Evolutionary conservation across 2,329 filamentous ascomycete species (phyloP), one percentile per base, ranked within the genome.

Genomic region (Periconia sp.): DNA sequence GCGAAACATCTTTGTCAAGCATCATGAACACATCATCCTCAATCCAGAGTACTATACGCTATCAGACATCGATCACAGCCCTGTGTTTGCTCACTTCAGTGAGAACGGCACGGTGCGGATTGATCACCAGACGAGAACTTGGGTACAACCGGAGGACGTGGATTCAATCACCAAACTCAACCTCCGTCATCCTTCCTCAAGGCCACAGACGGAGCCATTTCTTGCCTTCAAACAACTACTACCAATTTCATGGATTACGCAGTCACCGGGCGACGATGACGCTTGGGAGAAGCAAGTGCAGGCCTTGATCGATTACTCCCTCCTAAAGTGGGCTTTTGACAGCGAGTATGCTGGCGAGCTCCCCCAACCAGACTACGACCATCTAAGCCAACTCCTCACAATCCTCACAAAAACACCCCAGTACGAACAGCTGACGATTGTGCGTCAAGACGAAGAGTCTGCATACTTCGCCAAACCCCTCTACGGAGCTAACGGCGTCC

Each of bases 261-360:
- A 40, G 30, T n/a, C 13, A 23, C 35, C 35, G 45, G 31, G 27
- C 41, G 40, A 15, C 18, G 11, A 19, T 23, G 41, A 19, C 23
- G 5, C 11, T n/a, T 45, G 48, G 41, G n/a, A 15, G 15, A 33
- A 40, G 14, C 45, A 49, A 14, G 37, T 37, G 3, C n/a, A 20
- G 11, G 53, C 53, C 30, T 41, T 52, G 20, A 52, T 55, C 45
- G 45, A 49, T 15, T 55, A 52, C 42, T 52, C 18, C 17, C 46
- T 52, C 2, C 19, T 55, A 14, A 33, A 33, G 11, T 52, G 49
- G 49, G 49, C 53, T 18, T 44, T 41, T 13, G 23, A 41, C n/a
- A 18, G 49, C 11, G 19, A 33, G 13, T 45, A 43, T 8, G n/a
- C 23, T 19, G 41, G 13, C 18, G 10, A 41, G 6, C 14, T 55